phyloP scores from a whole-genome alignment of 768 basidiomycete species.

The Amanita brunnescens region DNA sequence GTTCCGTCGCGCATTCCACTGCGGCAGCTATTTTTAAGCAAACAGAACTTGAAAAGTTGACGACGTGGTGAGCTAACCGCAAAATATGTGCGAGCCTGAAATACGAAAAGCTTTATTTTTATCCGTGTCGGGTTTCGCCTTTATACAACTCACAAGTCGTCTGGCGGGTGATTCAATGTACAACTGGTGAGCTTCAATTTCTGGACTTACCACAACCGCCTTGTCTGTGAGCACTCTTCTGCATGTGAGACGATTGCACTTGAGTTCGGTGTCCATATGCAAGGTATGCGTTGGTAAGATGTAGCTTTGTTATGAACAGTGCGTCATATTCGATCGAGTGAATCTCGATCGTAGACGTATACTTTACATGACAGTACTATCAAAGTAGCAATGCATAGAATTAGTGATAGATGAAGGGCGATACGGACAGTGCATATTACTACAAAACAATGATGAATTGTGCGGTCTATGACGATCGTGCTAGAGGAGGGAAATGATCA shows the following conservation, averaged over 20 bases:
- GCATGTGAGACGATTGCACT: slow-evolving; percentile 74
- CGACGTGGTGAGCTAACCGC: slow-evolving; percentile 36
- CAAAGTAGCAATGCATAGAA: background rate
- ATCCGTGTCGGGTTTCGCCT: background rate
- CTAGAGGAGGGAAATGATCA: slow-evolving; percentile 6
- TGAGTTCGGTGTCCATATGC: slow-evolving; percentile 66
- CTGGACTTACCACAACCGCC: slow-evolving; percentile 68
- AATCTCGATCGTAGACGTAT: background rate
- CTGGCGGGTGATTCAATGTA: background rate
- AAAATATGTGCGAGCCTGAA: slow-evolving; percentile 82
- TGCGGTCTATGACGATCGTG: slow-evolving; percentile 10
- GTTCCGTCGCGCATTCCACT: slow-evolving; percentile 82
- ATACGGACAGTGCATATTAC: slow-evolving; percentile 1
- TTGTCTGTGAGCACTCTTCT: slow-evolving; percentile 61
- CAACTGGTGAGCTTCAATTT: background rate
- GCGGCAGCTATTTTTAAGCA: background rate
- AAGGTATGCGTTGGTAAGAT: background rate
- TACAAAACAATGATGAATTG: background rate
- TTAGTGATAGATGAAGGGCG: background rate
- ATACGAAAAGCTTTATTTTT: slow-evolving; percentile 1
- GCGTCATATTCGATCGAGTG: slow-evolving; percentile 1
- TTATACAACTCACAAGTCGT: slow-evolving; percentile 17
- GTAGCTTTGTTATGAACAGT: background rate
- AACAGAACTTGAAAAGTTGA: background rate
- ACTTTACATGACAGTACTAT: background rate